Conservation (phyloP, 768 basidiomycete species). For the Polyporus arcularius region DNA sequence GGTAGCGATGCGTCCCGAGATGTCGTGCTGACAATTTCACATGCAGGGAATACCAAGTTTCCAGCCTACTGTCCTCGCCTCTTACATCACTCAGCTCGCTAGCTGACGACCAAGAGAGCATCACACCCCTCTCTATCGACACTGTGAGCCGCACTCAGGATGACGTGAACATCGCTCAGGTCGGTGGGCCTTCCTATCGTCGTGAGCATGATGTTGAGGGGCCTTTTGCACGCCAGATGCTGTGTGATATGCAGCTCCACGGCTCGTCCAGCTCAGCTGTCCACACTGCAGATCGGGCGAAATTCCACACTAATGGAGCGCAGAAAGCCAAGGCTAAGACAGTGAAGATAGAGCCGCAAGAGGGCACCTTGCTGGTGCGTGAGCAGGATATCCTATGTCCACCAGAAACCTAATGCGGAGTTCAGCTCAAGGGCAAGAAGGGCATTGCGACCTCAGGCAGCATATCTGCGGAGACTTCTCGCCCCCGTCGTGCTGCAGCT, state of each 20-base stretch:
- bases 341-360: neutral
- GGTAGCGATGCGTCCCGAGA: conserved; percentile 3
- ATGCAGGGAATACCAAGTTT: conserved; percentile 29
- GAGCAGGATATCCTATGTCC: neutral
- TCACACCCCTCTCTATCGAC: conserved; percentile 38
- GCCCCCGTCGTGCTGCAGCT: conserved; percentile 6
- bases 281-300: neutral
- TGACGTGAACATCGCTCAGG: conserved; percentile 63
- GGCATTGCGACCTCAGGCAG: neutral
- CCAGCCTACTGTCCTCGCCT: conserved; percentile 66
- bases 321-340: neutral
- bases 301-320: neutral
- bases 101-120: conserved; percentile 52
- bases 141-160: conserved; percentile 3
- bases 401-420: neutral
- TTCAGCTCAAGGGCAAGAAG: neutral
- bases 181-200: conserved; percentile 25
- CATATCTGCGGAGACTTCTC: neutral
- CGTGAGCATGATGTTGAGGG: neutral
- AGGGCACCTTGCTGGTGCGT: neutral
- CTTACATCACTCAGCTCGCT: conserved; percentile 74
- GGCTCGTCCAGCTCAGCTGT: neutral
- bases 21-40: neutral
- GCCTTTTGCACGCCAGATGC: conserved; percentile 1
- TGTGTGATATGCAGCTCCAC: conserved; percentile 32